A percentile compares a stretch with the other conserved stretches of the same genome.
phyloP scores from a whole-genome alignment of 257 asterid genomes.

The Solanum sitiens region DNA sequence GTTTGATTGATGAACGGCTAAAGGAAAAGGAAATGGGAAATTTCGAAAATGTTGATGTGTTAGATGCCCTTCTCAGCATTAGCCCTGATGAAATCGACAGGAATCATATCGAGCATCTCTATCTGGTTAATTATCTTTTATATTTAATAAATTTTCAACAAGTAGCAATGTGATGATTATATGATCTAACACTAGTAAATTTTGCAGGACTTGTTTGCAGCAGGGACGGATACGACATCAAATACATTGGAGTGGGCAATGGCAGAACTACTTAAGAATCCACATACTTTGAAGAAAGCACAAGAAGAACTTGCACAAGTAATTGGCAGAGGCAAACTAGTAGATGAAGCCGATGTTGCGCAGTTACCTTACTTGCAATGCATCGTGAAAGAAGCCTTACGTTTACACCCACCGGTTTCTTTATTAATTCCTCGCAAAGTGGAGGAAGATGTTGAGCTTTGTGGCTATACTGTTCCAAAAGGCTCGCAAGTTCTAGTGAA shows the following conservation, averaged over 20 bases:
- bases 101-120: slow-evolving; percentile 56
- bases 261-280: slow-evolving; percentile 11
- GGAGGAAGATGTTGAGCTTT: slow-evolving; percentile 11
- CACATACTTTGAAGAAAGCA: slow-evolving; percentile 14
- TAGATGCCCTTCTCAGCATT: slow-evolving; percentile 12
- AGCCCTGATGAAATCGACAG: slow-evolving; percentile 47
- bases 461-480: slow-evolving; percentile 6
- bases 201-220: slow-evolving; percentile 19
- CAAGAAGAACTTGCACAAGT: slow-evolving; percentile 15
- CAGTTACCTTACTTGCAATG: slow-evolving; percentile 14
- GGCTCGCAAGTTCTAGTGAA: slow-evolving; percentile 16
- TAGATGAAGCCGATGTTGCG: slow-evolving; percentile 8
- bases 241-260: slow-evolving; percentile 20
- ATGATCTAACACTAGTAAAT: neutral
- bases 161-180: no score
- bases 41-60: slow-evolving; percentile 13
- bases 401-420: slow-evolving; percentile 15
- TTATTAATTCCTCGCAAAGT: slow-evolving; percentile 16
- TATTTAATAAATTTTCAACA: no score
- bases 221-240: slow-evolving; percentile 21
- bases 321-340: slow-evolving; percentile 7
- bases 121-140: slow-evolving; percentile 25
- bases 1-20: slow-evolving; percentile 26
- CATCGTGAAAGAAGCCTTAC: slow-evolving; percentile 17
- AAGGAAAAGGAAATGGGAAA: neutral